These are phyloP conservation scores for Agastache rugosa DNA, from an alignment of 257 asterid genomes.

Conservation along the genomic window DNA sequence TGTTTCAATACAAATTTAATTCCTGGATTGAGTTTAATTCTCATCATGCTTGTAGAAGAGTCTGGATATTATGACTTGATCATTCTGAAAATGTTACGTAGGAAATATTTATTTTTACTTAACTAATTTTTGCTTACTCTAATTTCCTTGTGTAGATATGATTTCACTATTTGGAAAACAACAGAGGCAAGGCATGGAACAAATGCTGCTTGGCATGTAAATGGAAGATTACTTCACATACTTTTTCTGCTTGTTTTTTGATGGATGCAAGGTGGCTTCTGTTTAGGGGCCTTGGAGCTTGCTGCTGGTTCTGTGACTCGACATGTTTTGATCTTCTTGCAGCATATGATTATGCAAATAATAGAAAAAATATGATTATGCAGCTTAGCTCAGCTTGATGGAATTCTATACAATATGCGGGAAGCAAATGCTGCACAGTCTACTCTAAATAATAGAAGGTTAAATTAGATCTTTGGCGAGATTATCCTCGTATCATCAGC, in stretches of 20 bases:
- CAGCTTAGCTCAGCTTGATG: constrained; percentile 10
- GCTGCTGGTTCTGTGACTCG: constrained; percentile 4
- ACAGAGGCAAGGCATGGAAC: constrained; percentile 4
- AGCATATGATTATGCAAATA: not conserved
- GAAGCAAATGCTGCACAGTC: constrained; percentile 15
- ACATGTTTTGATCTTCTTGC: constrained; percentile 1
- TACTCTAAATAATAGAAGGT: not conserved
- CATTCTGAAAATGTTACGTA: not conserved
- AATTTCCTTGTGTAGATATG: constrained; percentile 34
- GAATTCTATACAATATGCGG: constrained; percentile 5
- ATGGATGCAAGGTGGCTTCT: constrained; percentile 17
- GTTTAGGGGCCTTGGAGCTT: not conserved
- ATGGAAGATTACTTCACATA: not conserved
- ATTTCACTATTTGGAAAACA: constrained; percentile 5
- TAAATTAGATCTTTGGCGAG: constrained; percentile 10
- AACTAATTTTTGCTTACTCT: constrained; percentile 9
- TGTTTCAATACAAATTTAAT: not conserved
- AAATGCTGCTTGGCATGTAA: constrained; percentile 10
- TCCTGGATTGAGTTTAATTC: not conserved
- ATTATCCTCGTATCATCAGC: constrained; percentile 16
- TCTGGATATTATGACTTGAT: not conserved
- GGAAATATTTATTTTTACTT: not conserved
- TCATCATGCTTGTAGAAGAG: not conserved
- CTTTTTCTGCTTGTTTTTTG: constrained; percentile 17
- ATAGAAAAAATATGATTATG: not conserved